Evolutionary conservation across 768 basidiomycete genomes (phyloP).

Genomic region (Boletus sp.): DNA sequence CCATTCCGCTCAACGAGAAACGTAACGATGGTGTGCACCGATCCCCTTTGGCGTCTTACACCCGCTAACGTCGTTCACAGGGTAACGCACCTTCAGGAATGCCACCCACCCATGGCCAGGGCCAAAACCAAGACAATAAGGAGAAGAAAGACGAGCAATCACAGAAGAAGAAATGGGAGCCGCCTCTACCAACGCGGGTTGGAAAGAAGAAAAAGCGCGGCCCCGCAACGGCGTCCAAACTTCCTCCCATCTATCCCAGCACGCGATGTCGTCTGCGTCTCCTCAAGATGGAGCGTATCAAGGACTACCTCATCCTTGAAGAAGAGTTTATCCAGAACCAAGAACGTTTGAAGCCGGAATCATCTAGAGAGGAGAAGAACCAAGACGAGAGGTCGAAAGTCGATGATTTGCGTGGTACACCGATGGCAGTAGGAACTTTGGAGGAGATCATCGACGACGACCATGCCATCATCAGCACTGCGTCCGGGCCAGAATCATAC

Average conservation of each 20-base stretch:
- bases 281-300: slow-evolving; percentile 96
- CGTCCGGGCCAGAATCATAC: slow-evolving; percentile 94
- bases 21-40: slow-evolving; percentile 23
- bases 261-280: slow-evolving; percentile 94
- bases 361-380: slow-evolving; percentile 89
- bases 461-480: slow-evolving; percentile 97
- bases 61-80: slow-evolving; percentile 36
- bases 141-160: slow-evolving; percentile 43
- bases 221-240: slow-evolving; percentile 86
- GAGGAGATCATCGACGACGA: slow-evolving; percentile 98
- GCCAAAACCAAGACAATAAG: slow-evolving; percentile 47
- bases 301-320: slow-evolving; percentile 94
- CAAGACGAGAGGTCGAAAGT: slow-evolving; percentile 92
- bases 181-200: slow-evolving; percentile 92
- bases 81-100: slow-evolving; percentile 74
- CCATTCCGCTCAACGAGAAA: slow-evolving; percentile 2
- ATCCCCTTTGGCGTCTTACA: background rate
- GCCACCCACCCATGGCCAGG: slow-evolving; percentile 34
- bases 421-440: slow-evolving; percentile 97
- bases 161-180: slow-evolving; percentile 95
- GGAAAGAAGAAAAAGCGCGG: slow-evolving; percentile 95
- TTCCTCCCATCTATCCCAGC: slow-evolving; percentile 90
- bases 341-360: slow-evolving; percentile 84
- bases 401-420: slow-evolving; percentile 90
- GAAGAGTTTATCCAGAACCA: slow-evolving; percentile 94